These are phyloP conservation scores for Penicillium mononematosum DNA, from an alignment of 495 filamentous ascomycete genomes.

Conservation along the genomic window DNA sequence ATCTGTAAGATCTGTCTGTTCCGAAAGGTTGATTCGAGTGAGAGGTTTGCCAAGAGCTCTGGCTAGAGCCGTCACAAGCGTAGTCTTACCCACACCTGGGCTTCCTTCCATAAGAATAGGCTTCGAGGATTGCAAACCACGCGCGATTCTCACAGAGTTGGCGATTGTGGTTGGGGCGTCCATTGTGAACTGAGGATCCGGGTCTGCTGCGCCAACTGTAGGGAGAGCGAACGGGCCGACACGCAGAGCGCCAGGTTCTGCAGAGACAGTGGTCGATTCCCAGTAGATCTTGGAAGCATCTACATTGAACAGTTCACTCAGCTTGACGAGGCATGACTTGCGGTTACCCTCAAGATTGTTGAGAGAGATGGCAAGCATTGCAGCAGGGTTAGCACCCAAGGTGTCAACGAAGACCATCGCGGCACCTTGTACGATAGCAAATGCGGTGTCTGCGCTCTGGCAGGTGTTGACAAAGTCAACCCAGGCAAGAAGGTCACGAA, in stretches of 20 bases:
- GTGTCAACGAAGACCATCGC: conserved; percentile 96
- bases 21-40: conserved; percentile 92
- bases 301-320: conserved; percentile 62
- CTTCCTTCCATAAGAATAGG: conserved; percentile 93
- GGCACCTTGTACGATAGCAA: conserved; percentile 77
- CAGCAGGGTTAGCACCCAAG: conserved; percentile 89
- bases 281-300: conserved; percentile 65
- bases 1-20: conserved; percentile 96
- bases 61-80: conserved; percentile 81
- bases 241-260: conserved; percentile 49
- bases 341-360: conserved; percentile 61
- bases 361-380: conserved; percentile 65
- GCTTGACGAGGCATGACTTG: conserved; percentile 65
- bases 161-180: conserved; percentile 83
- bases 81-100: conserved; percentile 97
- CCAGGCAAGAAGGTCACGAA: conserved; percentile 90
- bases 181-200: conserved; percentile 69
- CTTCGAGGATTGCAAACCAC: conserved; percentile 85
- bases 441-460: conserved; percentile 46
- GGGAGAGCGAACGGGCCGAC: conserved; percentile 74
- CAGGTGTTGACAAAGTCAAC: conserved; percentile 84
- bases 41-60: conserved; percentile 73
- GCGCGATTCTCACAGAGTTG: conserved; percentile 85
- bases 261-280: conserved; percentile 46
- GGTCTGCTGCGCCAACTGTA: conserved; percentile 44